A percentile compares a stretch with the other conserved stretches of the same genome.
Evolutionary conservation across 2,329 filamentous ascomycete genomes (phyloP).

Genomic region (Bipolaris cookei): DNA sequence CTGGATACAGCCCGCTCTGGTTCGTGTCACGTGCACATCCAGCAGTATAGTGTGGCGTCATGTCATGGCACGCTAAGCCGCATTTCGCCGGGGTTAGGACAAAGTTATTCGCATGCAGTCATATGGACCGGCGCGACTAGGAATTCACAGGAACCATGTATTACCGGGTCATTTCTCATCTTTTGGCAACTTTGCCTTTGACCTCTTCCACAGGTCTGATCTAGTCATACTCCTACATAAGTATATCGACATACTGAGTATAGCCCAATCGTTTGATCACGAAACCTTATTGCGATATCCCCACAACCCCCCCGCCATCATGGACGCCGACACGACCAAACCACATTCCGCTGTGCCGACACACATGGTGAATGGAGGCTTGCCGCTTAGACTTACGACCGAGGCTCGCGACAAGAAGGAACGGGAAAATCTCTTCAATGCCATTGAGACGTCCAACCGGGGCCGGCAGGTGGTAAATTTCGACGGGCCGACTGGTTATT

Average conservation of each 20-base stretch:
- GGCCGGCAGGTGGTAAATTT: conserved; percentile 56
- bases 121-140: conserved; percentile 16
- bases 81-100: conserved; percentile 15
- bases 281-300: too few relatives aligned
- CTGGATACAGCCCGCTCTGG: conserved; percentile 2
- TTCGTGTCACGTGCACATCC: conserved; percentile 9
- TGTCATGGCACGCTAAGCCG: conserved; percentile 20
- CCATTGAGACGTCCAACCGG: conserved; percentile 64
- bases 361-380: conserved; percentile 63
- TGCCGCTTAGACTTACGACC: conserved; percentile 56
- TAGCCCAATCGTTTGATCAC: not conserved
- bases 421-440: conserved; percentile 63
- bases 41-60: conserved; percentile 7
- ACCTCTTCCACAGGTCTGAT: not conserved
- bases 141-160: conserved; percentile 23
- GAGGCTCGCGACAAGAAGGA: conserved; percentile 59
- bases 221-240: not conserved
- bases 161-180: conserved; percentile 15
- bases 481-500: conserved; percentile 44
- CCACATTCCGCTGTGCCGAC: conserved; percentile 62
- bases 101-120: conserved; percentile 27
- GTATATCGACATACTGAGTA: not conserved
- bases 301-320: conserved; percentile 30
- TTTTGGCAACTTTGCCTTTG: conserved; percentile 20
- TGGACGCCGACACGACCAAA: conserved; percentile 54